Percentiles rank a stretch among this genome's conserved stretches.
These are phyloP conservation scores for Phytophthora pistaciae DNA, from an alignment of 352 stramenopile species.

Conservation along the genomic window DNA sequence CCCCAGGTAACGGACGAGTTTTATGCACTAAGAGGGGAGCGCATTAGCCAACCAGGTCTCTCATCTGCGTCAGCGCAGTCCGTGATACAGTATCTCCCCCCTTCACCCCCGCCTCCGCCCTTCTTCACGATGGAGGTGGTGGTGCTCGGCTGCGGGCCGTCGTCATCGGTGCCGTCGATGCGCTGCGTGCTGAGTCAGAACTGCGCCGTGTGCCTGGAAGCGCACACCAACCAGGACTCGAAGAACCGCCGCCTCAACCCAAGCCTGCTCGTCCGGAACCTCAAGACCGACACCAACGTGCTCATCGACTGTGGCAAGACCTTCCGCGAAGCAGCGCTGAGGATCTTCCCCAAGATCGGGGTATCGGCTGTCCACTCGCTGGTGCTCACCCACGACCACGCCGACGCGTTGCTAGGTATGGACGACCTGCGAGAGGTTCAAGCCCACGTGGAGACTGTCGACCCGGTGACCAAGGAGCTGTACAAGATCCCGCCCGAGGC, in stretches of 20 bases:
- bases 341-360: conserved; percentile 66
- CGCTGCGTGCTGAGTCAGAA: conserved; percentile 66
- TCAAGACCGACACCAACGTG: conserved; percentile 53
- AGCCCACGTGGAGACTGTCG: conserved; percentile 54
- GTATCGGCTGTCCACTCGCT: conserved; percentile 70
- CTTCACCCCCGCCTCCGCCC: background rate
- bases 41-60: conserved; percentile 7
- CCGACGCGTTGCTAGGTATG: conserved; percentile 83
- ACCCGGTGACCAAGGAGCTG: conserved; percentile 65
- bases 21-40: conserved; percentile 20
- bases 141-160: conserved; percentile 85
- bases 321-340: conserved; percentile 82
- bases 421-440: conserved; percentile 90
- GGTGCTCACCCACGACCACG: conserved; percentile 88
- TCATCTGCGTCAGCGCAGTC: conserved; percentile 3
- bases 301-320: conserved; percentile 92
- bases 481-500: conserved; percentile 65
- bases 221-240: conserved; percentile 68
- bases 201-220: conserved; percentile 76
- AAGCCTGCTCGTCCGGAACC: conserved; percentile 77
- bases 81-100: no score
- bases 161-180: conserved; percentile 83
- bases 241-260: conserved; percentile 86
- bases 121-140: conserved; percentile 72
- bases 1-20: conserved; percentile 29